A percentile compares a stretch with the other conserved stretches of the same genome.
Evolutionary conservation across 148 eudicot species (phyloP).

Genomic region (Talinum fruticosum): DNA sequence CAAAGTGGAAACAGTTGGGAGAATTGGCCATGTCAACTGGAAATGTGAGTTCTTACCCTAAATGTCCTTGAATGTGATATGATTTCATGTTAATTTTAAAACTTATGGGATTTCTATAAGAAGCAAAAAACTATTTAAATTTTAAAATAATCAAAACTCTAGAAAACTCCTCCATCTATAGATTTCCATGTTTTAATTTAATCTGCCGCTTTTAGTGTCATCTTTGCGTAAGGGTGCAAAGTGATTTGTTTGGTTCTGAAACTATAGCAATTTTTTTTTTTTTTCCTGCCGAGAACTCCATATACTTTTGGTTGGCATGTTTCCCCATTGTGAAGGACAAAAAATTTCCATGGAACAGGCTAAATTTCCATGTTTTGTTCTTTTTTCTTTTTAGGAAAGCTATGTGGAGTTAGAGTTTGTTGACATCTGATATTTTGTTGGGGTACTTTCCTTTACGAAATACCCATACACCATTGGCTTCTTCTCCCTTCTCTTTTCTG

Average conservation of each 20-base stretch:
- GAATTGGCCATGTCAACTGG: slow-evolving; percentile 97
- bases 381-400: no score
- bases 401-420: neutral
- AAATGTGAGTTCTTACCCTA: slow-evolving; percentile 50
- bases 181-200: neutral
- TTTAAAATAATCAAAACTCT: neutral
- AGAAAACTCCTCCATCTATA: neutral
- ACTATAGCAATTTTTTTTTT: no score
- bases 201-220: neutral
- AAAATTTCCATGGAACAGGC: neutral
- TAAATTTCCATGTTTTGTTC: neutral
- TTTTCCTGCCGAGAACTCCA: no score
- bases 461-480: neutral
- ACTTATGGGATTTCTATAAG: neutral
- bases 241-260: neutral
- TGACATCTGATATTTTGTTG: neutral
- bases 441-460: neutral
- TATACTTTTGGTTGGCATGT: no score
- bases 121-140: neutral
- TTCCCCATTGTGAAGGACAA: neutral
- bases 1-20: slow-evolving; percentile 99
- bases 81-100: neutral
- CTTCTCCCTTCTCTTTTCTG: neutral
- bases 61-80: neutral
- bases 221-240: neutral